phyloP scores from a whole-genome alignment of 2,329 filamentous ascomycete genomes.

The Myriangium duriaei region DNA sequence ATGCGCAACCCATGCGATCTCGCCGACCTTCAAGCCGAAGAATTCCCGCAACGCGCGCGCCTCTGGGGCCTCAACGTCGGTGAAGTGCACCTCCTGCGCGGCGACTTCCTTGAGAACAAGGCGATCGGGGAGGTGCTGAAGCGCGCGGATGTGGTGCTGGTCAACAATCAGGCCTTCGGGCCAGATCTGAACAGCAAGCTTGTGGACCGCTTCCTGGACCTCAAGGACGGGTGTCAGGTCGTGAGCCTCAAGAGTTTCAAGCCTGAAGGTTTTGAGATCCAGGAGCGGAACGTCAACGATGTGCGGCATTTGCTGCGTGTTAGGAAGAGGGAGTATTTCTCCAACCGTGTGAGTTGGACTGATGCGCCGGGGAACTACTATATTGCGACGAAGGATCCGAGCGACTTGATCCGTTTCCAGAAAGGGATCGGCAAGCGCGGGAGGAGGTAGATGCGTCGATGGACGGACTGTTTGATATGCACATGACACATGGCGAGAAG shows the following conservation, averaged over 20 bases:
- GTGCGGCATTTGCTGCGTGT: constrained; percentile 72
- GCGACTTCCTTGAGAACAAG: constrained; percentile 67
- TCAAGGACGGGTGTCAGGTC: constrained; percentile 81
- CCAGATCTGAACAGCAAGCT: constrained; percentile 74
- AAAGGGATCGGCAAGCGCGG: constrained; percentile 21
- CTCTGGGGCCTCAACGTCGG: constrained; percentile 82
- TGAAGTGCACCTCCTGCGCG: constrained; percentile 63
- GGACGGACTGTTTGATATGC: too few species aligned
- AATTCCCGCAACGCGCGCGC: constrained; percentile 73
- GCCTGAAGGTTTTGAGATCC: constrained; percentile 63
- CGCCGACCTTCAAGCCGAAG: constrained; percentile 64
- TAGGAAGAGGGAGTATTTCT: constrained; percentile 54
- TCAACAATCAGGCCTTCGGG: constrained; percentile 96
- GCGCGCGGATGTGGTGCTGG: constrained; percentile 84
- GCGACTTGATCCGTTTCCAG: constrained; percentile 38
- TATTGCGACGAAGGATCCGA: constrained; percentile 66
- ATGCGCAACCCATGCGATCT: constrained; percentile 82
- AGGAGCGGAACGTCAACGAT: constrained; percentile 62
- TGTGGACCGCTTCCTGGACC: constrained; percentile 79
- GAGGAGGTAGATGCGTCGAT: constrained; percentile 7
- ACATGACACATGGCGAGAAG: too few species aligned
- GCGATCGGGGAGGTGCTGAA: constrained; percentile 61
- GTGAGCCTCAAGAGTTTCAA: constrained; percentile 90
- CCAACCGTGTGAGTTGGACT: constrained; percentile 75
- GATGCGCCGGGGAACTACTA: constrained; percentile 74